Percentiles rank a stretch among this genome's conserved stretches.
These are phyloP conservation scores for Xanthoconium separans DNA, from an alignment of 1,284 basidiomycete genomes.

Conservation along the genomic window DNA sequence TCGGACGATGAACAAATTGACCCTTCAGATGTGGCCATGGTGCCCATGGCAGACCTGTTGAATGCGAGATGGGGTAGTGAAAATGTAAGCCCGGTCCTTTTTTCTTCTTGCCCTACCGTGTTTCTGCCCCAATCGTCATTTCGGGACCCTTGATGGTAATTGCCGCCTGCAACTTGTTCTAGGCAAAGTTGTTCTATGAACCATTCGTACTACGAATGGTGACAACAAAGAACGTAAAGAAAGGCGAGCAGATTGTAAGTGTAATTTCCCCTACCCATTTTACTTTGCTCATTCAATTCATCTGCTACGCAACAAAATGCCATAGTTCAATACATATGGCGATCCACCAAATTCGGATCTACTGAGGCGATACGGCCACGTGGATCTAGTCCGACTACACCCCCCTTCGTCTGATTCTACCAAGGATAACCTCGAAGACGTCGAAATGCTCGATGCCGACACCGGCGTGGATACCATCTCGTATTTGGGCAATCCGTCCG, in stretches of 20 bases:
- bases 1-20: constrained; percentile 64
- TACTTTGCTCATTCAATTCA: not conserved
- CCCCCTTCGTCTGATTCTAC: constrained; percentile 8
- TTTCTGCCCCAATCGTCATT: not conserved
- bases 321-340: constrained; percentile 93
- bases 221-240: constrained; percentile 70
- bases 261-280: not conserved
- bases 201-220: constrained; percentile 75
- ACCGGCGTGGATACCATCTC: not conserved
- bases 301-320: not conserved
- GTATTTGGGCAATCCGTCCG: constrained; percentile 70
- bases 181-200: constrained; percentile 89
- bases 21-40: constrained; percentile 82
- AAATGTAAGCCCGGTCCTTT: constrained; percentile 57
- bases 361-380: constrained; percentile 90
- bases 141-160: not conserved
- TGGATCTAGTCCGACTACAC: constrained; percentile 71
- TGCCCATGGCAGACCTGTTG: constrained; percentile 95
- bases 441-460: constrained; percentile 12
- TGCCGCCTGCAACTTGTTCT: not conserved
- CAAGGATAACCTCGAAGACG: constrained; percentile 37
- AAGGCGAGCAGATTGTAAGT: constrained; percentile 87
- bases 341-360: constrained; percentile 95
- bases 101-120: not conserved
- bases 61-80: constrained; percentile 86